Evolutionary conservation across 345 rosid genomes (phyloP), one percentile per base, ranked within the genome.

Genomic region (Gossypium raimondii): DNA sequence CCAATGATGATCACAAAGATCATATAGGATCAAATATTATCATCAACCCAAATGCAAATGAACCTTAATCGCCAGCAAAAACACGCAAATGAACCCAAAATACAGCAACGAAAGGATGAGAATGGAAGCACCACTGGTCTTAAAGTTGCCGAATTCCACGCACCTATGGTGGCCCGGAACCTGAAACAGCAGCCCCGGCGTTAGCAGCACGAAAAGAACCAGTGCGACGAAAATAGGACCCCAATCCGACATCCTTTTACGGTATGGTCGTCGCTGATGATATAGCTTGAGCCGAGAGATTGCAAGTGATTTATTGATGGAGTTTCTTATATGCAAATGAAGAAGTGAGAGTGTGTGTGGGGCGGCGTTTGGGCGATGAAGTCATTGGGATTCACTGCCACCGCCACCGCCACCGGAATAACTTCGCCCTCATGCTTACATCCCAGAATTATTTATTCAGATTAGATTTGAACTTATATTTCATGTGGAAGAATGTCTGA

Each of bases 41-140:
- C 24, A n/a, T 61, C 67, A 84, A 70, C 82, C 90, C 17, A 89
- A 41, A 77, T 84, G 85, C 38, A 87, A 45, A 55, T 85, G 93
- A 73, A 87, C 83, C 81, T 75, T 80, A 16, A 59, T 27, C 83
- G 89, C 89, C 9, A 89, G 75, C 59, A 67, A 67, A 86, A 85
- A 86, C 67, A 89, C 81, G 52, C 83, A 81, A 51, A 84, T 51
- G 73, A 87, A 90, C 67, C 86, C 84, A 72, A 86, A 89, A 70
- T 86, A 89, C 47, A 86, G 86, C 47, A 86, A 77, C 50, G 90
- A 61, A 70, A 87, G 90, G 47, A 82, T 48, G 80, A 89, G 34
- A 73, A 89, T 87, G 1, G 90, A 57, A 0, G 87, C 86, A 2
- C 88, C 91, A 22, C 90, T 87, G 1, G 91, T 86, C 85, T 70